Evolutionary conservation across 192 early-diverging fungal genomes (phyloP).

Genomic region (Podochytrium sp.): DNA sequence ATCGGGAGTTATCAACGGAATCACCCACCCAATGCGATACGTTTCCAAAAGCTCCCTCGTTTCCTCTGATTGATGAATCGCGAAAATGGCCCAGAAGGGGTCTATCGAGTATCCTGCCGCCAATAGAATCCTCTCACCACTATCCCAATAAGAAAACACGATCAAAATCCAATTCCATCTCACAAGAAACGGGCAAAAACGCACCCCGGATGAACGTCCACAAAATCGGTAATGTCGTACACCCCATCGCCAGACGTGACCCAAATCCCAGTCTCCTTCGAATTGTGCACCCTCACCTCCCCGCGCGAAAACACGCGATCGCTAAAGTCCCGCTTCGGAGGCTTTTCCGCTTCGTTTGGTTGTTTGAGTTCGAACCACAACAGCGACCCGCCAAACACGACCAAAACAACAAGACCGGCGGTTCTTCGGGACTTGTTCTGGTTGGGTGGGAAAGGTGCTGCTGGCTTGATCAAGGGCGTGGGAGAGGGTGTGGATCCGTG

Average conservation of each 20-base stretch:
- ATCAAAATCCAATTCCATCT: background rate
- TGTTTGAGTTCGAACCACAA: no score
- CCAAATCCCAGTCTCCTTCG: constrained; percentile 47
- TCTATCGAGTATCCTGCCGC: constrained; percentile 60
- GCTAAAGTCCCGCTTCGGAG: background rate
- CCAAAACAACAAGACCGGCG: no score
- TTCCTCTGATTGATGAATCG: constrained; percentile 46
- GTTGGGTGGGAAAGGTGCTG: no score
- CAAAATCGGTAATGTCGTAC: constrained; percentile 59
- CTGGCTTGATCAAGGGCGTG: no score
- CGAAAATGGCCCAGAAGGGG: constrained; percentile 59
- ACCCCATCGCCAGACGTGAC: constrained; percentile 48
- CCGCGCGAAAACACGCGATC: constrained; percentile 28
- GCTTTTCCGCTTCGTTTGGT: no score
- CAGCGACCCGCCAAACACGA: no score
- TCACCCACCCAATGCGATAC: constrained; percentile 52
- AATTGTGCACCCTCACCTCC: constrained; percentile 48
- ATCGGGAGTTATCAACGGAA: no score
- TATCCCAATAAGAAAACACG: background rate
- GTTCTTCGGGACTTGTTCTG: no score
- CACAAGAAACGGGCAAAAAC: background rate
- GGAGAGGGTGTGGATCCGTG: no score
- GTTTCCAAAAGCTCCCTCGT: constrained; percentile 49
- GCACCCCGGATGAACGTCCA: constrained; percentile 55
- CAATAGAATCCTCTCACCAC: constrained; percentile 52